Evolutionary conservation across 352 stramenopile species (phyloP), one percentile per base, ranked within the genome.

Genomic region (Globisporangium spinosum): DNA sequence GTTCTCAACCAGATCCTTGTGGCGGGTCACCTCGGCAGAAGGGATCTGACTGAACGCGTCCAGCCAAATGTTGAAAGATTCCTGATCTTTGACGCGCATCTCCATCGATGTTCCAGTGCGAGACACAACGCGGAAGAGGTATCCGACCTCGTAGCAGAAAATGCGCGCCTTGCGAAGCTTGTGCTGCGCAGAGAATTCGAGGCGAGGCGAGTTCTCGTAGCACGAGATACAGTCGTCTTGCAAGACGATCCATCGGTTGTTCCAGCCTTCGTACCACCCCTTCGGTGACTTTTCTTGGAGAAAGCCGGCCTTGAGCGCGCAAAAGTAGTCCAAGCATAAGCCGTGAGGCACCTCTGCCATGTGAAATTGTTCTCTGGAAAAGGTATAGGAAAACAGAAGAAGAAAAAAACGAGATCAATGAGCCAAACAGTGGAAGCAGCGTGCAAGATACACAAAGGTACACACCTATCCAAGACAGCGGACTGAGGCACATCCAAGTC

Each of bases 181-280:
- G 47, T 91, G 91, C 59, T 95, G 87, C 0, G 67, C 76, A 38
- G 86, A 83, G 69, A 90, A 90, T 34, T 91, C 83, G 1, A 94
- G 68, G 13, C 79, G 85, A 12, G 87, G 87, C 3, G 85, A 92
- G 63, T 89, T 91, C 54, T 95, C 87, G 60, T 90, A 95, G 69
- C 85, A 93, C 12, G 79, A 87, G 20, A 95, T 58, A 62, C 87
- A 75, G 29, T 85, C 76, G 10, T 90, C 78, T 72, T 93, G 80
- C n/a, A 95, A 69, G 34, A 95, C 85, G 38, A 95, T 72, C 87
- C 87, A 95, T 3, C 85, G 79, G 47, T 83, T 90, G 54, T 82
- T 89, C 83, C 85, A 92, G 51, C 83, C 86, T 75, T 95, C 87
- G 35, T 93, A 93, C 84, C 85, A 95, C 0, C 82, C 83, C 34